Percentiles rank a stretch among this genome's conserved stretches.
These are phyloP conservation scores for Lyophyllum shimeji DNA, from an alignment of 768 basidiomycete genomes.

Conservation along the genomic window DNA sequence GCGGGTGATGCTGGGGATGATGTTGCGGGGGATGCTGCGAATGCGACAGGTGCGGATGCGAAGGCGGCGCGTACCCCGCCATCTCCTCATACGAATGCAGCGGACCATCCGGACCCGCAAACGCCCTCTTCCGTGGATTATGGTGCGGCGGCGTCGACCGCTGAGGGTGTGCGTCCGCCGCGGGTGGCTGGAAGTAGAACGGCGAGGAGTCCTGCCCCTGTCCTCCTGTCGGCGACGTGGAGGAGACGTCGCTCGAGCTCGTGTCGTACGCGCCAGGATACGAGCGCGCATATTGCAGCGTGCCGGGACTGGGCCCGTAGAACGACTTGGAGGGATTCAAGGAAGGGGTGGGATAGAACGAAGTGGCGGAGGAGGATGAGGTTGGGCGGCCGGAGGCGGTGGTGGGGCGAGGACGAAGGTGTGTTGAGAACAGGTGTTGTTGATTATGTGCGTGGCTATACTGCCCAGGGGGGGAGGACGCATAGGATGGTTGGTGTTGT, in stretches of 20 bases:
- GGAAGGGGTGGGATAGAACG: slow-evolving; percentile 7
- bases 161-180: slow-evolving; percentile 33
- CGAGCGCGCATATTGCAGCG: slow-evolving; percentile 40
- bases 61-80: slow-evolving; percentile 3
- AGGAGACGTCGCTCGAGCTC: slow-evolving; percentile 40
- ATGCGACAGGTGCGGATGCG: too few species aligned
- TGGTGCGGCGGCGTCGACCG: slow-evolving; percentile 24
- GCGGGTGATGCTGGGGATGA: slow-evolving; percentile 4
- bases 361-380: slow-evolving; percentile 10
- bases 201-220: slow-evolving; percentile 46
- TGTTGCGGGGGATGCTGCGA: slow-evolving; percentile 1
- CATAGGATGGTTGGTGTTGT: neutral
- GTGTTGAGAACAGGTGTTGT: neutral
- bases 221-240: slow-evolving; percentile 6
- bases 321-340: slow-evolving; percentile 4
- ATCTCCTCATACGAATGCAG: slow-evolving; percentile 18
- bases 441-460: neutral
- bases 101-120: slow-evolving; percentile 55
- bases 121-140: slow-evolving; percentile 64
- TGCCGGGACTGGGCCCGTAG: slow-evolving; percentile 20
- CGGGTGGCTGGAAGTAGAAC: slow-evolving; percentile 80
- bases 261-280: slow-evolving; percentile 27
- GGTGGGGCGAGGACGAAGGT: neutral
- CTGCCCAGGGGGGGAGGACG: too few species aligned
- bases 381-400: neutral